Conservation (phyloP, 1,284 basidiomycete species). For the Phylloboletellus chloephorus region DNA sequence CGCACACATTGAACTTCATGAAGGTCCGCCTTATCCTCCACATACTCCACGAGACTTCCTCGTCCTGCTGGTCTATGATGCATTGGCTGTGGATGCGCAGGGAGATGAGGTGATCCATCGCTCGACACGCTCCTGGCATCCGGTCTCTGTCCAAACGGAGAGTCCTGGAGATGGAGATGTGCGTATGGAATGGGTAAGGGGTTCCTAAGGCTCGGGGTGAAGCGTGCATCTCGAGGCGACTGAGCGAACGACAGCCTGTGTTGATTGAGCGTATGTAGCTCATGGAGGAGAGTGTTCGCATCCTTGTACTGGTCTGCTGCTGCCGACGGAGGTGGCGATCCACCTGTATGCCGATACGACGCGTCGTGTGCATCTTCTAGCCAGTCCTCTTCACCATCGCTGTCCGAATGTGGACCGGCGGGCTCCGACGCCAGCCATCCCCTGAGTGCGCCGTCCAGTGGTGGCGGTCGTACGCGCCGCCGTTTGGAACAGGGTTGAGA, state of each 20-base stretch:
- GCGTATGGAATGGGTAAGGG: neutral
- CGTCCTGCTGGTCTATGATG: neutral
- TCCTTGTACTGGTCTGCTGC: constrained; percentile 43
- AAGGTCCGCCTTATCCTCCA: constrained; percentile 12
- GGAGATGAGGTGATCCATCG: constrained; percentile 5
- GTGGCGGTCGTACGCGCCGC: constrained; percentile 42
- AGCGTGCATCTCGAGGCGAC: constrained; percentile 10
- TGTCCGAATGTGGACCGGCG: constrained; percentile 14
- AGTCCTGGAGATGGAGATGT: constrained; percentile 1
- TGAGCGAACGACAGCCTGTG: constrained; percentile 48
- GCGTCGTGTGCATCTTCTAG: constrained; percentile 25
- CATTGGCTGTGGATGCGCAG: constrained; percentile 1
- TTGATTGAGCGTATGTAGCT: constrained; percentile 61
- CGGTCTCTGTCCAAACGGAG: constrained; percentile 2
- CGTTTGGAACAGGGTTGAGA: constrained; percentile 35
- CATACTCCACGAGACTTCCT: neutral
- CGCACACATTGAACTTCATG: constrained; percentile 43
- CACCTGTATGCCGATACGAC: constrained; percentile 1
- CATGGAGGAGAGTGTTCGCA: constrained; percentile 58
- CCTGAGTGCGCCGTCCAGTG: constrained; percentile 40
- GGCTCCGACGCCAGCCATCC: constrained; percentile 36
- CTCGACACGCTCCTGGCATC: constrained; percentile 2
- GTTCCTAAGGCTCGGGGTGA: neutral
- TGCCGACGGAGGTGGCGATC: constrained; percentile 4
- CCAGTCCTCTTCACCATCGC: constrained; percentile 36